Base-by-base conservation (phyloP, 2,329 filamentous ascomycete species). In the Arthrobotrys musiformis region DNA sequence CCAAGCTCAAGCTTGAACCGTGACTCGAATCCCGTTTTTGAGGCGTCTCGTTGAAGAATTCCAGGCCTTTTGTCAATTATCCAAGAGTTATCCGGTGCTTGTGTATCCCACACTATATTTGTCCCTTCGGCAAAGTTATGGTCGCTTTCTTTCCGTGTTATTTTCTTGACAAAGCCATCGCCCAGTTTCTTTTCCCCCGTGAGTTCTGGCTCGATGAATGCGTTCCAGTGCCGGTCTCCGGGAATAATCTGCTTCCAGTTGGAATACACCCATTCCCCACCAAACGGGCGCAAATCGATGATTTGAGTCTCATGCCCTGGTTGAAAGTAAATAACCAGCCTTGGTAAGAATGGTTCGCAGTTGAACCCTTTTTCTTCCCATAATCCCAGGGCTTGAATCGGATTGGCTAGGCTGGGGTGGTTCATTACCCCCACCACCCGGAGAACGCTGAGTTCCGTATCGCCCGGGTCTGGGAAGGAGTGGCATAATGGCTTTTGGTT, bases 181-280 rank as follows among this genome's bases (percentile, higher is more conserved):
- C 54, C 62, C 6, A n/a, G 26, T 15, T 22, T 15, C 4, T 19
- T 33, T 1, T 40, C 22, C 17, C 35, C 11, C 2, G 13, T 26
- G 8, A 74, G 40, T 17, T 75, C 70, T 5, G 70, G 70, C 15
- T 40, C 19, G 4, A 75, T 48, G 9, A 37, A 68, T 6, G 22
- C 19, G 1, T 42, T 26, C 70, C 70, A 75, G 8, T 54, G 33
- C 4, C 8, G 9, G 35, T 67, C 63, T 1, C 15, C 42, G 0
- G 70, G 70, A 4, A 75, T 8, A 15, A 75, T 62, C 15, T 75
- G 63, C 35, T 48, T 75, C 63, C 70, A 75, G 26, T 75, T 75
- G 2, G 70, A 46, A 30, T 68, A 75, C 1, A 68, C 70, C 42
- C 28, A 24, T n/a, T 75, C 70, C n/a, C 24, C 63, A 26, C 62